Conservation (phyloP, 1,284 basidiomycete species). For the Porogramme epimiltina region DNA sequence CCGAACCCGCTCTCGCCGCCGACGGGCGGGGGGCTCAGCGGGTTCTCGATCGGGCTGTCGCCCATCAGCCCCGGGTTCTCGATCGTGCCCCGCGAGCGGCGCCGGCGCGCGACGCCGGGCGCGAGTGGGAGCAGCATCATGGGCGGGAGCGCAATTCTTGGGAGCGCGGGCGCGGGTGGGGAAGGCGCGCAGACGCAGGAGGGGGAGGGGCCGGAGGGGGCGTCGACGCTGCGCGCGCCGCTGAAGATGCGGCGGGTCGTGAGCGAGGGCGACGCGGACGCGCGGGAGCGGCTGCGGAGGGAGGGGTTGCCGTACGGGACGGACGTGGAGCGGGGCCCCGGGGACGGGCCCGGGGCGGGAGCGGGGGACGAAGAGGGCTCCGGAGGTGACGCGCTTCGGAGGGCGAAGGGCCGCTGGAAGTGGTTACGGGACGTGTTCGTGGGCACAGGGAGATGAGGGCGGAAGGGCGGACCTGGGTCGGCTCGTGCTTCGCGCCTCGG, state of each 20-base stretch:
- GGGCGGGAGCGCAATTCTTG: slow-evolving; percentile 27
- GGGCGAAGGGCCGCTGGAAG: slow-evolving; percentile 34
- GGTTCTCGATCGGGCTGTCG: slow-evolving; percentile 74
- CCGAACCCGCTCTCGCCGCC: slow-evolving; percentile 27
- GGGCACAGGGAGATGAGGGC: neutral
- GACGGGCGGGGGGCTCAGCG: slow-evolving; percentile 35
- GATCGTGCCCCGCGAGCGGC: slow-evolving; percentile 55
- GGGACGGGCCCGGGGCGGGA: neutral
- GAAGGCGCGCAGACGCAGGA: slow-evolving; percentile 31
- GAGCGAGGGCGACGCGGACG: slow-evolving; percentile 25
- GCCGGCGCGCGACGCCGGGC: slow-evolving; percentile 31
- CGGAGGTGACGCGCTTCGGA: slow-evolving; percentile 2
- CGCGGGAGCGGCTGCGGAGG: slow-evolving; percentile 1
- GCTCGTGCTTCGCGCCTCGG: too few species aligned
- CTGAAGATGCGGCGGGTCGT: slow-evolving; percentile 23
- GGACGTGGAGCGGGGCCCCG: slow-evolving; percentile 5
- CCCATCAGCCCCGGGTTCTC: slow-evolving; percentile 75
- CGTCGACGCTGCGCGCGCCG: neutral
- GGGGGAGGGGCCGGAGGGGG: slow-evolving; percentile 31
- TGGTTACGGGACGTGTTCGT: slow-evolving; percentile 34
- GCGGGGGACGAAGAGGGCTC: neutral
- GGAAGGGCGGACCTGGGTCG: neutral
- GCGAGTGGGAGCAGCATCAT: slow-evolving; percentile 6
- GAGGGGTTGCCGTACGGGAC: slow-evolving; percentile 14
- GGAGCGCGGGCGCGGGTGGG: slow-evolving; percentile 35